Conservation (phyloP, 169 alveolate genomes). For the Cryptosporidium felis region DNA sequence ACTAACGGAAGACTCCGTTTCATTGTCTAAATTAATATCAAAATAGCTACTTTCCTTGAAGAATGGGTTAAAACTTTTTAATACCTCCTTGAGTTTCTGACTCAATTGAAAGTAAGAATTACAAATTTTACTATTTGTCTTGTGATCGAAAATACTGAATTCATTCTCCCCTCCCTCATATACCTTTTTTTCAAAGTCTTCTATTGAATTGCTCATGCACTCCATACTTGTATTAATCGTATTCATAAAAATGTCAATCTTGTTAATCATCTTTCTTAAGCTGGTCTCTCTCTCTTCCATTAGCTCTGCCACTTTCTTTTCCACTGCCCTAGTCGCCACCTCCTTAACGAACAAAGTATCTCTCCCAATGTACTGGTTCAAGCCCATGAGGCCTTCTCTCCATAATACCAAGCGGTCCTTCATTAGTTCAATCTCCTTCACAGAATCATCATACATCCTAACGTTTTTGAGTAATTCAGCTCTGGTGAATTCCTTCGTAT, state of each 20-base stretch:
- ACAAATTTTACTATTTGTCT: slow-evolving; percentile 1
- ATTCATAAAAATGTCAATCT: slow-evolving; percentile 13
- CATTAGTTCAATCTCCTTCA: slow-evolving; percentile 37
- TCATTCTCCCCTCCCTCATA: slow-evolving; percentile 7
- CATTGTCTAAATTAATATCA: neutral
- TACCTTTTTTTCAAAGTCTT: slow-evolving; percentile 25
- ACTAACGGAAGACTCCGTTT: neutral
- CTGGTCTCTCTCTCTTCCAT: slow-evolving; percentile 21
- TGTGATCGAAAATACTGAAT: neutral
- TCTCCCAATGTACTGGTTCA: neutral
- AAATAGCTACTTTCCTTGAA: neutral
- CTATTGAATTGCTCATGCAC: slow-evolving; percentile 42
- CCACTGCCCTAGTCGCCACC: slow-evolving; percentile 17
- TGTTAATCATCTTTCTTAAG: slow-evolving; percentile 2
- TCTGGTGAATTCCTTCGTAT: neutral
- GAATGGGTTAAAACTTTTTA: slow-evolving; percentile 15
- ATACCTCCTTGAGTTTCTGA: slow-evolving; percentile 34
- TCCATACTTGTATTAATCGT: slow-evolving; percentile 56
- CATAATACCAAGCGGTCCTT: slow-evolving; percentile 48
- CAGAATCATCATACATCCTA: slow-evolving; percentile 42
- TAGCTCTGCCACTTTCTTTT: slow-evolving; percentile 16
- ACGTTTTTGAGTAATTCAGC: neutral
- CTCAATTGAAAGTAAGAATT: slow-evolving; percentile 30
- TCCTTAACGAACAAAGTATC: slow-evolving; percentile 29
- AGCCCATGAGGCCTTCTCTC: neutral